A percentile compares a stretch with the other conserved stretches of the same genome.
phyloP scores from a whole-genome alignment of 768 basidiomycete genomes.

The Crassisporium funariophilum region DNA sequence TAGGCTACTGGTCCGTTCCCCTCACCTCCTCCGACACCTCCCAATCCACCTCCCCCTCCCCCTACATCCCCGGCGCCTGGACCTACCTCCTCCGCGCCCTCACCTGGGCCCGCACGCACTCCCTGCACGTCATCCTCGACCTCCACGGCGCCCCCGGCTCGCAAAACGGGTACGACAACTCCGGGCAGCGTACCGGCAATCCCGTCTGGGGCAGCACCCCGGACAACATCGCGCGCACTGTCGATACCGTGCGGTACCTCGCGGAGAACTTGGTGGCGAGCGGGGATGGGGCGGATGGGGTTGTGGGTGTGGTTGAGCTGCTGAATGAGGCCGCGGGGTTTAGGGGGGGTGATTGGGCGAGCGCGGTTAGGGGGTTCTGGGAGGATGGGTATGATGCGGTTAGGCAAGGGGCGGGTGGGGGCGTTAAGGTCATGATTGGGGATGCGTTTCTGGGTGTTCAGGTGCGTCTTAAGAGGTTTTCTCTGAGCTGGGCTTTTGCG shows the following conservation, averaged over 20 bases:
- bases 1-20: constrained; percentile 83
- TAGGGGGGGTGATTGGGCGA: constrained; percentile 40
- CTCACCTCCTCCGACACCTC: constrained; percentile 56
- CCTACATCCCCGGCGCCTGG: constrained; percentile 69
- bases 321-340: constrained; percentile 73
- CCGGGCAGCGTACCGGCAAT: constrained; percentile 58
- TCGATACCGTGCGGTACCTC: constrained; percentile 60
- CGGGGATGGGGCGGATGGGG: constrained; percentile 54
- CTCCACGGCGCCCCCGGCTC: constrained; percentile 73
- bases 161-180: constrained; percentile 76
- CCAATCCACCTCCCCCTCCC: constrained; percentile 45
- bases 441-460: constrained; percentile 69
- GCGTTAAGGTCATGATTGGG: constrained; percentile 68
- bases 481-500: constrained; percentile 3
- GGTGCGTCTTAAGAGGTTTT: constrained; percentile 28
- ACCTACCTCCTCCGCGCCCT: constrained; percentile 66
- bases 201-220: constrained; percentile 59
- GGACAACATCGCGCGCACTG: constrained; percentile 51
- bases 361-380: constrained; percentile 56
- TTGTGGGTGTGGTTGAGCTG: constrained; percentile 66
- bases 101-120: constrained; percentile 62
- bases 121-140: constrained; percentile 73
- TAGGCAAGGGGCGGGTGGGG: constrained; percentile 45
- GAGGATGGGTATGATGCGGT: constrained; percentile 61
- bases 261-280: too few relatives aligned